Evolutionary conservation across 192 early-diverging fungal species (phyloP), one percentile per base, ranked within the genome.

Genomic region (Phlyctochytrium planicorne): DNA sequence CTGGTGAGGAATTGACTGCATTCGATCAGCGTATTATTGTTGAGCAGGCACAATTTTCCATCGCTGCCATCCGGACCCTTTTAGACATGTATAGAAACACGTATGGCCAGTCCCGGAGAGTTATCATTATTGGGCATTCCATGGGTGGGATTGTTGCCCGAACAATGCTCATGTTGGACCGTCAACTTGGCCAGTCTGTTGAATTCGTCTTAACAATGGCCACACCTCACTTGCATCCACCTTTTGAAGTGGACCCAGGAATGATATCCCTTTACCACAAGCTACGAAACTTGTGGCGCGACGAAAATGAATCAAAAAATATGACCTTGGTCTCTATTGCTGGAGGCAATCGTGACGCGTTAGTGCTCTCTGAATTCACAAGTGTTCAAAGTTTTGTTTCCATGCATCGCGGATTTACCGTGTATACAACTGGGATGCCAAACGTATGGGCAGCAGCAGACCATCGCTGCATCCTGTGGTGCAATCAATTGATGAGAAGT

Each of bases 71-170:
- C 23, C 50, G 24, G 4, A 75, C 78, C 30, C 80, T 84, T 37
- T 68, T 84, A 27, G 29, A 55, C 17, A 53, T 64, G 34, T 80
- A 84, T 59, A 6, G 12, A 1, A 16, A 53, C 30, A 2, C 23
- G 2, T 30, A 12, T 63, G 29, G 76, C 79, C 10, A 65, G 50
- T 91, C 93, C 0, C 75, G 71, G 2, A 53, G 92, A 17, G 91
- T 98, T 23, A 73, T 92, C n/a, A 75, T 97, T 25, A 77, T 96
- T 53, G 94, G 89, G 6, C 94, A 98, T 70, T 96, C 94, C 4
- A 97, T 98, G 95, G 97, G 97, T 24, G 97, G 97, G 12, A 87
- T 96, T n/a, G 94, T 97, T 24, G 94, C 94, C 0, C 81, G 95
- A n/a, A 84, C 87, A 0, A 79, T 93, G 34, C 82, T 93, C 62